A percentile compares a stretch with the other conserved stretches of the same genome.
These are phyloP conservation scores for Coprinellus micaceus DNA, from an alignment of 768 basidiomycete genomes.

Conservation along the genomic window DNA sequence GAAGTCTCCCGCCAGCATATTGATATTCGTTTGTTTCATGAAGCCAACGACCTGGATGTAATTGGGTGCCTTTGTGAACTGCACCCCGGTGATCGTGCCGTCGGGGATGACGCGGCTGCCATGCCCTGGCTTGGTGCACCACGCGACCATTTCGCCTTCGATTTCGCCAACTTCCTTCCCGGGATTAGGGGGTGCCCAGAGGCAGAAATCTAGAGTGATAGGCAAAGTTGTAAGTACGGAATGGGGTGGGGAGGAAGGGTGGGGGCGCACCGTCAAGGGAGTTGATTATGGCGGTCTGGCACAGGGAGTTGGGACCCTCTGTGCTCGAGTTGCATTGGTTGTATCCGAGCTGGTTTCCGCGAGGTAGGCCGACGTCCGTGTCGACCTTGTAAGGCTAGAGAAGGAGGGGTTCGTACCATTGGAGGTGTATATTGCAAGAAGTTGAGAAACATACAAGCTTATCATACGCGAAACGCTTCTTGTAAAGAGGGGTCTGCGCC, in stretches of 20 bases:
- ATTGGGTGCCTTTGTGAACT: conserved; percentile 57
- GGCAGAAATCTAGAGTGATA: conserved; percentile 54
- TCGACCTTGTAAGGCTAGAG: conserved; percentile 28
- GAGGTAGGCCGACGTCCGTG: conserved; percentile 26
- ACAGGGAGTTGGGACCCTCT: conserved; percentile 50
- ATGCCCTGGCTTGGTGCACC: conserved; percentile 67
- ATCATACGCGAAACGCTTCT: conserved; percentile 16
- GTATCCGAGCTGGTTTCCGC: conserved; percentile 55
- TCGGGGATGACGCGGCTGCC: conserved; percentile 70
- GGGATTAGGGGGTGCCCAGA: conserved; percentile 56
- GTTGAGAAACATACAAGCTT: conserved; percentile 13
- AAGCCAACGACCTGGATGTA: conserved; percentile 66
- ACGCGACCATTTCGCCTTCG: conserved; percentile 73
- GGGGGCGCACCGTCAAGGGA: conserved; percentile 37
- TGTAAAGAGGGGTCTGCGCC: too few relatives aligned
- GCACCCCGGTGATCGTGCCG: conserved; percentile 61
- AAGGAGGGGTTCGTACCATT: neutral
- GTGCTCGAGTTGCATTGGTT: conserved; percentile 68
- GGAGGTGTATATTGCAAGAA: neutral
- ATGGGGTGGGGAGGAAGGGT: neutral
- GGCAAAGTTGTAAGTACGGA: neutral
- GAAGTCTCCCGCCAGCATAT: conserved; percentile 50
- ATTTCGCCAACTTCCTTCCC: conserved; percentile 60
- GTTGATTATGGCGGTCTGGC: conserved; percentile 63
- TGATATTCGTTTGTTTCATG: conserved; percentile 59